Evolutionary conservation across 768 basidiomycete species (phyloP).

Genomic region (Mycena latifolia): DNA sequence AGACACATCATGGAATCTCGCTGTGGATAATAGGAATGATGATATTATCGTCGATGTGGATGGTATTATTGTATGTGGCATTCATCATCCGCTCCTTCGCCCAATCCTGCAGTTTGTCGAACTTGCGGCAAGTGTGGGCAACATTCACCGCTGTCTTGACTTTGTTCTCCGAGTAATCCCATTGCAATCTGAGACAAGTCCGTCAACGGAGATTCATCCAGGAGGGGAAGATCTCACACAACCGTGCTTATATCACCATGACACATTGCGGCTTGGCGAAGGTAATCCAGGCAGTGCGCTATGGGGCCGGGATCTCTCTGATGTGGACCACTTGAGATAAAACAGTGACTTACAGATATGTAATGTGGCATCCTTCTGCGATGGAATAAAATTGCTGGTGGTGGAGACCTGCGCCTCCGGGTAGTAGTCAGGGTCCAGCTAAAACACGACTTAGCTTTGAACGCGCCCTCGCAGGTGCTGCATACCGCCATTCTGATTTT

Average conservation of each 20-base stretch:
- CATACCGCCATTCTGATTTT: too few relatives aligned
- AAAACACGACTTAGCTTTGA: too few relatives aligned
- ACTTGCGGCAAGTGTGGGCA: slow-evolving; percentile 44
- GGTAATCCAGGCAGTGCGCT: neutral
- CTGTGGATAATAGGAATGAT: neutral
- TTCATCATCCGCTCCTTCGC: slow-evolving; percentile 34
- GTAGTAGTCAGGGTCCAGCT: too few relatives aligned
- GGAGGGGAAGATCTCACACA: slow-evolving; percentile 8
- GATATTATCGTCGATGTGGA: slow-evolving; percentile 26
- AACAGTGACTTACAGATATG: slow-evolving; percentile 11
- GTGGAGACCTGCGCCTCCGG: slow-evolving; percentile 24
- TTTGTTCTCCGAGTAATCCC: slow-evolving; percentile 38
- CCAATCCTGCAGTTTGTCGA: slow-evolving; percentile 44
- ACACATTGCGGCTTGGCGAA: slow-evolving; percentile 30
- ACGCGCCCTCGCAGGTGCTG: too few relatives aligned
- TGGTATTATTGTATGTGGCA: slow-evolving; percentile 14
- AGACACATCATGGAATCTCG: neutral
- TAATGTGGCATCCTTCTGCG: slow-evolving; percentile 21
- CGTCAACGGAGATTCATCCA: neutral
- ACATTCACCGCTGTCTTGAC: slow-evolving; percentile 38
- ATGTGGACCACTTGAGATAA: too few relatives aligned
- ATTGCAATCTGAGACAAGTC: slow-evolving; percentile 39
- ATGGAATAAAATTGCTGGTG: slow-evolving; percentile 16
- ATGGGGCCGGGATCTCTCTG: too few relatives aligned
- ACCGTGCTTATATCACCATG: slow-evolving; percentile 25